Conservation (phyloP, 257 asterid genomes). For the Fraxinus pennsylvanica region DNA sequence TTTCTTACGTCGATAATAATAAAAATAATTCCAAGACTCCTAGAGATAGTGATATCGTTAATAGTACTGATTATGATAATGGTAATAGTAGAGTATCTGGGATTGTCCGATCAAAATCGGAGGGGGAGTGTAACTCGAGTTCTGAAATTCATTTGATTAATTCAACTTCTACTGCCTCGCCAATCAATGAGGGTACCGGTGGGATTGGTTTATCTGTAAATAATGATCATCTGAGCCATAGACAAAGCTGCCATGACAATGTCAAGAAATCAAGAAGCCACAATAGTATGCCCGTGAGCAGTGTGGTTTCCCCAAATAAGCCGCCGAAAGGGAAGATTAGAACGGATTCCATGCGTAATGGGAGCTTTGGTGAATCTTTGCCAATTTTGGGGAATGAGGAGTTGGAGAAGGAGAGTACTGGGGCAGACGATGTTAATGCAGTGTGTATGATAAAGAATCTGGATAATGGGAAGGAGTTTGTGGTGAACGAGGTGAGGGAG, state of each 20-base stretch:
- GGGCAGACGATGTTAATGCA: constrained; percentile 34
- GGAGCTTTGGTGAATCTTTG: constrained; percentile 24
- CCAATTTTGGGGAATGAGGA: constrained; percentile 17
- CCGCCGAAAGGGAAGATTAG: constrained; percentile 44
- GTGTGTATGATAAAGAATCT: constrained; percentile 83
- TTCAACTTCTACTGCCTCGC: constrained; percentile 11
- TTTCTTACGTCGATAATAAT: constrained; percentile 7
- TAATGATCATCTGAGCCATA: constrained; percentile 25
- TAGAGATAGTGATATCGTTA: constrained; percentile 20
- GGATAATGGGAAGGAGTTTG: constrained; percentile 91
- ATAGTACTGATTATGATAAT: constrained; percentile 20
- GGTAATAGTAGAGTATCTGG: constrained; percentile 35
- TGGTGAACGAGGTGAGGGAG: constrained; percentile 88
- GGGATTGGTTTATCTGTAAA: constrained; percentile 33
- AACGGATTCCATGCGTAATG: constrained; percentile 19
- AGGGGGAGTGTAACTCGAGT: constrained; percentile 26
- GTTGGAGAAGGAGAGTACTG: constrained; percentile 26
- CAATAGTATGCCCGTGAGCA: constrained; percentile 28
- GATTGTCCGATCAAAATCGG: constrained; percentile 33
- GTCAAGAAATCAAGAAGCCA: constrained; percentile 25
- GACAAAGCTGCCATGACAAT: constrained; percentile 22
- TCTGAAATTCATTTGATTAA: constrained; percentile 21
- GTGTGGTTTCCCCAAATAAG: constrained; percentile 25
- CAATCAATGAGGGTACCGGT: constrained; percentile 28
- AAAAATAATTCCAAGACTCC: constrained; percentile 11